Conservation (phyloP, 805 yeast genomes). For the Yamadazyma sp. region DNA sequence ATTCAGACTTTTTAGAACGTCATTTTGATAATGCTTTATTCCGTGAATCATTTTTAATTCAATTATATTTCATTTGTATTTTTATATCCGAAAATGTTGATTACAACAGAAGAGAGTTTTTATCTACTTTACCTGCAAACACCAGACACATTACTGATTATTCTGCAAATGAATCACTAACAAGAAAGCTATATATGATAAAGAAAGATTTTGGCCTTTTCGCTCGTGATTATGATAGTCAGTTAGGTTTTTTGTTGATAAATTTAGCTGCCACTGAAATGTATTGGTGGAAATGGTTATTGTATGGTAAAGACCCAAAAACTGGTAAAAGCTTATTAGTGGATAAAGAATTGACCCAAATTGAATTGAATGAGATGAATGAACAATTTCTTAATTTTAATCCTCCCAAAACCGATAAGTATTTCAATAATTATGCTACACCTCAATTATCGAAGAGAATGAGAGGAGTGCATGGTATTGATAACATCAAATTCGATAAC, state of each 20-base stretch:
- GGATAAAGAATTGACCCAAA: constrained; percentile 17
- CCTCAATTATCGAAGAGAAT: constrained; percentile 41
- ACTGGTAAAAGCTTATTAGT: constrained; percentile 28
- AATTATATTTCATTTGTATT: constrained; percentile 27
- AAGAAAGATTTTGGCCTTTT: too few relatives aligned
- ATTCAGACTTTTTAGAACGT: constrained; percentile 21
- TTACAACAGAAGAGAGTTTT: constrained; percentile 19
- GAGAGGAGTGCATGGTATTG: constrained; percentile 34
- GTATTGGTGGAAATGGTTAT: constrained; percentile 40
- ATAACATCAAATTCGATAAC: constrained; percentile 12
- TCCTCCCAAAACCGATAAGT: constrained; percentile 32
- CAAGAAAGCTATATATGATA: constrained; percentile 18
- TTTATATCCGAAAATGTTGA: constrained; percentile 29
- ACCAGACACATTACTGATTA: constrained; percentile 38
- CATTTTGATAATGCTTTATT: constrained; percentile 24
- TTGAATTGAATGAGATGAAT: constrained; percentile 18
- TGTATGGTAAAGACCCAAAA: constrained; percentile 33
- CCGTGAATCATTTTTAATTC: constrained; percentile 25
- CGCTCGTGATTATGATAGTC: too few relatives aligned
- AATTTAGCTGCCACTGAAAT: constrained; percentile 26
- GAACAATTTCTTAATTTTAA: constrained; percentile 17
- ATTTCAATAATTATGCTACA: constrained; percentile 40
- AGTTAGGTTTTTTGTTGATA: constrained; percentile 25
- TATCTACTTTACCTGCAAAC: constrained; percentile 21
- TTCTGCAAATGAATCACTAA: constrained; percentile 6